Conservation (phyloP, 257 asterid species). For the Ilex aquifolium region DNA sequence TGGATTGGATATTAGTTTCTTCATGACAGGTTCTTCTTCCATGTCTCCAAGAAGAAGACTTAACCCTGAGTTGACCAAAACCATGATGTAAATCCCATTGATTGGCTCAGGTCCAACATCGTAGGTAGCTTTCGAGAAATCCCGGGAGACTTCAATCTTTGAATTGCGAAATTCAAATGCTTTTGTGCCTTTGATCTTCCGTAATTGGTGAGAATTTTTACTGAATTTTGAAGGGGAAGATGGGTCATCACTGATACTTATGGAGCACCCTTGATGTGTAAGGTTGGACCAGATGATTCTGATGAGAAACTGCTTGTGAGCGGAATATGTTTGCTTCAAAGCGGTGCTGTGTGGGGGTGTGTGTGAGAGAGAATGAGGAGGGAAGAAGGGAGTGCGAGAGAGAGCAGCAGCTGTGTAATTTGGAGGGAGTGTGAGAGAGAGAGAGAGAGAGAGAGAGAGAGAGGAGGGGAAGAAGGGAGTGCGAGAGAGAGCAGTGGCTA, state of each 20-base stretch:
- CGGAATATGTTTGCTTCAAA: too few relatives aligned
- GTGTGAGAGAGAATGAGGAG: too few relatives aligned
- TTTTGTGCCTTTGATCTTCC: conserved; percentile 35
- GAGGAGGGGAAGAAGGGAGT: too few relatives aligned
- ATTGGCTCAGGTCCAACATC: conserved; percentile 63
- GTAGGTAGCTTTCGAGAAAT: conserved; percentile 45
- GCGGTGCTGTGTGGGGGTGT: too few relatives aligned
- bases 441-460: too few relatives aligned
- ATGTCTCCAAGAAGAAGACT: conserved; percentile 49
- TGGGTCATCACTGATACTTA: conserved; percentile 37
- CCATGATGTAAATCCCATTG: conserved; percentile 35
- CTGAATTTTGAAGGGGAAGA: conserved; percentile 25
- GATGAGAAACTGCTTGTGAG: conserved; percentile 32
- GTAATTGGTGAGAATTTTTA: conserved; percentile 19
- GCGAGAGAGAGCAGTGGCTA: too few relatives aligned
- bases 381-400: too few relatives aligned
- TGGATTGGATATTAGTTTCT: conserved; percentile 15
- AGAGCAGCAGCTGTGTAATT: too few relatives aligned
- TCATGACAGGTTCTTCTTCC: conserved; percentile 26
- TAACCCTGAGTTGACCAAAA: conserved; percentile 41
- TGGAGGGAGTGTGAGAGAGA: too few relatives aligned
- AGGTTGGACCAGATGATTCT: conserved; percentile 48
- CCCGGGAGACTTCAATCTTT: conserved; percentile 56
- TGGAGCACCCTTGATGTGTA: conserved; percentile 31
- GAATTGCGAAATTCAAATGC: conserved; percentile 25